Conservation (phyloP, 75 land plant species). For the Selaginella tamariscina region DNA sequence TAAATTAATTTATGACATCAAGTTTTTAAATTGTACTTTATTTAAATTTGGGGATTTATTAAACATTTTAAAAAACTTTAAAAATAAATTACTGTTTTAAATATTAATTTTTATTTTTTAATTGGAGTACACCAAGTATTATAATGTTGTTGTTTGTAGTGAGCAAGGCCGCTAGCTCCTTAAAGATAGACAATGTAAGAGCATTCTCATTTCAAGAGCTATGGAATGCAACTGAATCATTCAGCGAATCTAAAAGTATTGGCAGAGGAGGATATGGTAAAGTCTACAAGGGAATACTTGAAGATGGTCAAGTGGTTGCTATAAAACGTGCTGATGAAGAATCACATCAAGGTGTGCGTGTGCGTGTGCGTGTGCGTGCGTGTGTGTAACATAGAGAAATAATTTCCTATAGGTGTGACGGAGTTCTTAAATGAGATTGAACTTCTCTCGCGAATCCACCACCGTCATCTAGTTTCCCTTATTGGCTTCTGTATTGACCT, state of each 20-base stretch:
- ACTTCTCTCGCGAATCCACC: constrained; percentile 11
- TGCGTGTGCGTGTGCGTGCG: no score
- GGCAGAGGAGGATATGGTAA: constrained; percentile 90
- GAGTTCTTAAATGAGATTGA: neutral
- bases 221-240: constrained; percentile 51
- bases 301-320: constrained; percentile 49
- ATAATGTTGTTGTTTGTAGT: no score
- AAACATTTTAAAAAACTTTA: no score
- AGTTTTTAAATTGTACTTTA: no score
- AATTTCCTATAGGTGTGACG: neutral
- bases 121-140: no score
- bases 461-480: neutral
- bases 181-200: constrained; percentile 40
- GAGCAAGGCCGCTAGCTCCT: neutral
- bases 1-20: no score
- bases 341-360: constrained; percentile 71
- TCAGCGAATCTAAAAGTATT: constrained; percentile 34
- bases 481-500: constrained; percentile 2
- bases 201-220: constrained; percentile 53
- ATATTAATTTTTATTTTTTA: no score
- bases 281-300: constrained; percentile 56
- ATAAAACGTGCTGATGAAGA: constrained; percentile 69
- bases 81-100: no score
- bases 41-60: no score
- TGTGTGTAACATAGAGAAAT: no score